Evolutionary conservation across 768 basidiomycete genomes (phyloP), one percentile per base, ranked within the genome.

Genomic region (Mycena vulgaris): DNA sequence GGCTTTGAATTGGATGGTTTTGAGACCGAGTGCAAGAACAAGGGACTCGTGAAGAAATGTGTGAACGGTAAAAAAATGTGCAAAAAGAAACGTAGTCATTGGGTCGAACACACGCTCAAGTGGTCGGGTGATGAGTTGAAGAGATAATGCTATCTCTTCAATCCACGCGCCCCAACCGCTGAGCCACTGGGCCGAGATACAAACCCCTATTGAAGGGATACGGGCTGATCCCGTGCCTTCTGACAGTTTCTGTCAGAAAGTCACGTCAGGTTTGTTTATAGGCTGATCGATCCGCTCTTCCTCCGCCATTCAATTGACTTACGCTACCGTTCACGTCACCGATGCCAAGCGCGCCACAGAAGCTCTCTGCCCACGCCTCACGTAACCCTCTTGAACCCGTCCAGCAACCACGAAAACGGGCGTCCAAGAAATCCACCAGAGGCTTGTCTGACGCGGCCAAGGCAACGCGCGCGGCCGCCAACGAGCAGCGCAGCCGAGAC

Each of bases 201-300:
- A 10, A 1, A 5, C 3, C 8, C 3, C 1, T 13, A 25, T 5
- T 35, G 11, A 39, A 0, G 5, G n/a, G n/a, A 16, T 39, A 37
- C 7, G 35, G 33, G 10, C 13, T 13, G 2, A 39, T 23, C 2
- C n/a, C n/a, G n/a, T n/a, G 2, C 14, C 23, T 23, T 56, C 23
- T 56, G 55, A 56, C 55, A 56, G 35, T 3, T 16, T 17, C 35
- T 56, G 55, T 56, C 55, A 53, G 14, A 39, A 39, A 10, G 55
- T 56, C 55, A 56, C 55, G 37, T 5, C 23, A 25, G 8, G 33
- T 56, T 39, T 56, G 55, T 56, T 56, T 3, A 56, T 56, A 37
- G 35, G 10, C 8, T 16, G 3, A 14, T 42, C 11, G 40, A 42
- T n/a, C n/a, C 19, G 14, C 19, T 42, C 14, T 21, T 42, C 19